Evolutionary conservation across 2,329 filamentous ascomycete genomes (phyloP).

Genomic region (Domatiomyces catenatus): DNA sequence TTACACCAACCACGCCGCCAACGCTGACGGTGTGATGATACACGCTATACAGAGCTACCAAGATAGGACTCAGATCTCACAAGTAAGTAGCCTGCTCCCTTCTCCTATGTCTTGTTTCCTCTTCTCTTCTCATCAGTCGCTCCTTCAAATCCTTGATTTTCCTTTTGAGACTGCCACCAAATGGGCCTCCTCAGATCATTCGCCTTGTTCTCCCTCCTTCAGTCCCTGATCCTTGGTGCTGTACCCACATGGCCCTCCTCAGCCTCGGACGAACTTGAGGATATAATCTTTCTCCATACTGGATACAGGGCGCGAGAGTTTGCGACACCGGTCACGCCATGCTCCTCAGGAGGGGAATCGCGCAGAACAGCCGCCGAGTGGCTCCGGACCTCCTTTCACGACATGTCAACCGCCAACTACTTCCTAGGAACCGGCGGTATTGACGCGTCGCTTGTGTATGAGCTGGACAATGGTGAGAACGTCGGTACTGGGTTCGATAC

Average conservation of each 20-base stretch:
- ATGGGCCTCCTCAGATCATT: not conserved
- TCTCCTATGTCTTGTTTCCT: not conserved
- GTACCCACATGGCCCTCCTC: conserved; percentile 43
- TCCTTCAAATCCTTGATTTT: not conserved
- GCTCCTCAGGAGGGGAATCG: conserved; percentile 18
- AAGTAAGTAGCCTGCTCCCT: not conserved
- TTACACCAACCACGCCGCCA: not conserved
- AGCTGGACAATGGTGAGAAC: conserved; percentile 19
- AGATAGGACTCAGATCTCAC: not conserved
- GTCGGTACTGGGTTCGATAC: conserved; percentile 21
- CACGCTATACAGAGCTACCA: not conserved
- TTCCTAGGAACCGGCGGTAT: conserved; percentile 20
- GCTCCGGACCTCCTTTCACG: conserved; percentile 24
- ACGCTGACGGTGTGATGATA: not conserved
- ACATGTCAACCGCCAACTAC: conserved; percentile 20
- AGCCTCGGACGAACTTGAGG: conserved; percentile 45
- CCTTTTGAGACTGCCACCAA: not conserved
- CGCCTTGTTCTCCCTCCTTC: not conserved
- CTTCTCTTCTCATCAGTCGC: not conserved
- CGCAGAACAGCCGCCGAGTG: conserved; percentile 18
- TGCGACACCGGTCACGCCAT: conserved; percentile 42
- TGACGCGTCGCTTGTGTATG: conserved; percentile 23
- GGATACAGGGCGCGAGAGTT: conserved; percentile 42
- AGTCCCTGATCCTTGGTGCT: not conserved
- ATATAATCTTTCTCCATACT: conserved; percentile 45